phyloP scores from a whole-genome alignment of 495 filamentous ascomycete genomes.

The Collariella sp. region DNA sequence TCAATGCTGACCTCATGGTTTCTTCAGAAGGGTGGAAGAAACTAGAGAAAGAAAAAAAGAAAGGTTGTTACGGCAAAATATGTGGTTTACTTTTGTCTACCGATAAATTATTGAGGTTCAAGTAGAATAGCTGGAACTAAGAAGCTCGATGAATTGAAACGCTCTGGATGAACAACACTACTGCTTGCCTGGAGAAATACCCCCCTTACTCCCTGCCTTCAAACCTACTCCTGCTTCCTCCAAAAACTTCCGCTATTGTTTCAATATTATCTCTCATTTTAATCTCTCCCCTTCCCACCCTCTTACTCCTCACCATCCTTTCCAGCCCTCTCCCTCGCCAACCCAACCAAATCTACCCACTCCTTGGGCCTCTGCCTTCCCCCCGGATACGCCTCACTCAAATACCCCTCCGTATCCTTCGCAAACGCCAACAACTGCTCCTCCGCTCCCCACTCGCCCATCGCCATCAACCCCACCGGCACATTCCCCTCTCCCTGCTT shows the following conservation, averaged over 20 bases:
- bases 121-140: no score
- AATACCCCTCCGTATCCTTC: slow-evolving; percentile 52
- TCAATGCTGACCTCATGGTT: no score
- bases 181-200: no score
- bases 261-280: not conserved
- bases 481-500: slow-evolving; percentile 36
- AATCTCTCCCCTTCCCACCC: no score
- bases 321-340: slow-evolving; percentile 21
- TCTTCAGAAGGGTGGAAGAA: no score
- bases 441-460: slow-evolving; percentile 82
- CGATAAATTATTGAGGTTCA: no score
- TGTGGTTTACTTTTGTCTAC: no score
- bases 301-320: not conserved
- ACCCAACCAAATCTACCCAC: slow-evolving; percentile 36
- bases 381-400: slow-evolving; percentile 30
- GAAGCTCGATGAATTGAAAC: no score
- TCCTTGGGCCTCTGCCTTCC: slow-evolving; percentile 32
- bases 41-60: no score
- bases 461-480: slow-evolving; percentile 82
- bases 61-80: no score
- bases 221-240: not conserved
- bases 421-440: slow-evolving; percentile 71
- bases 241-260: not conserved
- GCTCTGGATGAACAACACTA: no score
- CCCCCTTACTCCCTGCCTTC: no score